A percentile compares a stretch with the other conserved stretches of the same genome.
Conservation (phyloP, 202 grass and related monocot species). For the Elaeis oleifera region DNA sequence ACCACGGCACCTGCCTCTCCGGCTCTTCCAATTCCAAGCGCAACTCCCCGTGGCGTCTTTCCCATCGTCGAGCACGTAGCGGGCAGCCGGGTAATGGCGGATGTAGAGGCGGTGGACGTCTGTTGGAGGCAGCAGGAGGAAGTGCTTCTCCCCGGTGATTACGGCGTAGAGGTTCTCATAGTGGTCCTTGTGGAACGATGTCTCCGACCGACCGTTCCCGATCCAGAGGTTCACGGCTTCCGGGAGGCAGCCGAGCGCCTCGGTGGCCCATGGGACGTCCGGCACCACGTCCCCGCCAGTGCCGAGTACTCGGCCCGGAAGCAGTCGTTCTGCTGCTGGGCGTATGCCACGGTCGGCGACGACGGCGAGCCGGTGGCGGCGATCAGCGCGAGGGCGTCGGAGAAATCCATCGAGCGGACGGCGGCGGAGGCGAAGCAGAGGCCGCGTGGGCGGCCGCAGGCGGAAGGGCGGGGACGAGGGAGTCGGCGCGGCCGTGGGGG, state of each 20-base stretch:
- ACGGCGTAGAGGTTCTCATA: conserved; percentile 95
- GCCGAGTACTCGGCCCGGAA: conserved; percentile 67
- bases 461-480: conserved; percentile 32
- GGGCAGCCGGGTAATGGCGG: conserved; percentile 52
- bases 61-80: conserved; percentile 21
- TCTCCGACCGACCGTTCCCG: conserved; percentile 56
- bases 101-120: conserved; percentile 70
- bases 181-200: conserved; percentile 96
- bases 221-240: conserved; percentile 96
- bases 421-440: conserved; percentile 58
- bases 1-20: conserved; percentile 65
- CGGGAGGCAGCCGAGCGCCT: conserved; percentile 76
- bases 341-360: conserved; percentile 54
- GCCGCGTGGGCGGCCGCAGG: not conserved
- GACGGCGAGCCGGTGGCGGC: conserved; percentile 25
- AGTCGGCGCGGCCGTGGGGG: conserved; percentile 63
- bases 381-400: conserved; percentile 43
- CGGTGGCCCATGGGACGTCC: conserved; percentile 78
- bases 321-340: conserved; percentile 93
- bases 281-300: conserved; percentile 65
- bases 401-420: conserved; percentile 54
- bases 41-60: conserved; percentile 14
- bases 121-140: conserved; percentile 69
- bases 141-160: conserved; percentile 82
- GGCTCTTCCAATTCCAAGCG: conserved; percentile 57